phyloP scores from a whole-genome alignment of 139 green algal species.

The Raphidocelis subcapitata region DNA sequence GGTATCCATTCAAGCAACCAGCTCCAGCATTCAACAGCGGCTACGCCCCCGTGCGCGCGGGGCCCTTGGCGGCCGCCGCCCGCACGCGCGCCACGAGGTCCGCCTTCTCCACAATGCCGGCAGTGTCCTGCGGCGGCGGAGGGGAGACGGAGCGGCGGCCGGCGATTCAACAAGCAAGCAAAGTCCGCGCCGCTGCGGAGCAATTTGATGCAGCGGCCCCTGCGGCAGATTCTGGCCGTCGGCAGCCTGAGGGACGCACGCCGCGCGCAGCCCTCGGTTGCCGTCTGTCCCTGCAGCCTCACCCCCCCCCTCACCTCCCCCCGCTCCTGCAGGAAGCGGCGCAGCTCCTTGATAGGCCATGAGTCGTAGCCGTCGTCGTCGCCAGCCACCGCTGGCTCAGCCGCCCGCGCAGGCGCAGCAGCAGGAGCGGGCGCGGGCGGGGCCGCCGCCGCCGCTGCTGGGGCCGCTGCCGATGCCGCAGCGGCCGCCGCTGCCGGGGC shows the following conservation, averaged over 20 bases:
- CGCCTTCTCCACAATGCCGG: slow-evolving; percentile 63
- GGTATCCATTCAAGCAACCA: too few species aligned
- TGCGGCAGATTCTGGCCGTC: not conserved
- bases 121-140: slow-evolving; percentile 25
- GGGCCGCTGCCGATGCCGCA: not conserved
- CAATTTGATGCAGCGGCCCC: not conserved
- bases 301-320: slow-evolving; percentile 27
- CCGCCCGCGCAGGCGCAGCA: not conserved
- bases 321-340: slow-evolving; percentile 54
- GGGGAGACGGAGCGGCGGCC: too few species aligned
- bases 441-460: not conserved
- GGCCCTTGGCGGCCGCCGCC: slow-evolving; percentile 11
- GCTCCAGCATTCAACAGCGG: too few species aligned
- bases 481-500: not conserved
- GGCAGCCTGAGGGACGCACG: not conserved
- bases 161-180: not conserved
- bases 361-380: slow-evolving; percentile 48
- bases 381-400: not conserved
- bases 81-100: slow-evolving; percentile 60
- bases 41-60: not conserved
- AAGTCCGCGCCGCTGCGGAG: not conserved
- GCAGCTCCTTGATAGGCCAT: slow-evolving; percentile 80
- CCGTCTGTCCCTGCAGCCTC: not conserved
- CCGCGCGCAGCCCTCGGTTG: not conserved
- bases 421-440: not conserved